phyloP scores from a whole-genome alignment of 163 green algal genomes.

The Chlamydomonas reinhardtii region DNA sequence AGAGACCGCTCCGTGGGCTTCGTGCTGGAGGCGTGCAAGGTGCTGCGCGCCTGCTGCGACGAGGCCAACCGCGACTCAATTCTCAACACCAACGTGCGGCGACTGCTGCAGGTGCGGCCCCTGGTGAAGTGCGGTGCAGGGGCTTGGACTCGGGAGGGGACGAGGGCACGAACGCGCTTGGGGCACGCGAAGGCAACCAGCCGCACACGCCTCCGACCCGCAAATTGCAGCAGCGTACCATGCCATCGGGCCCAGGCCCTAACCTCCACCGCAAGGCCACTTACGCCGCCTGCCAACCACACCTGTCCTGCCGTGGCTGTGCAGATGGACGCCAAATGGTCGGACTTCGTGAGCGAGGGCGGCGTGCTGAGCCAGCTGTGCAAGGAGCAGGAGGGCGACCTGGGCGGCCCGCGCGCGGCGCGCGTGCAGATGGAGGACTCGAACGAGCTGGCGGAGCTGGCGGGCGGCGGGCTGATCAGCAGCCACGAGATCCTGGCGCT shows the following conservation, averaged over 20 bases:
- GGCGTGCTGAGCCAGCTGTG: conserved; percentile 44
- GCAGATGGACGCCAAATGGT: conserved; percentile 47
- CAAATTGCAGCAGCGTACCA: too few species aligned
- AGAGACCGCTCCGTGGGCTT: conserved; percentile 42
- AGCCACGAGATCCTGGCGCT: conserved; percentile 60
- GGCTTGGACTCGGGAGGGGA: too few species aligned
- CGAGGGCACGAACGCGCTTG: too few species aligned
- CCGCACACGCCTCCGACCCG: too few species aligned
- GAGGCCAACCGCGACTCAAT: conserved; percentile 53
- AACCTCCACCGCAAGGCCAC: too few species aligned
- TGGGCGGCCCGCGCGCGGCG: conserved; percentile 50
- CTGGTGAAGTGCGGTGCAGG: too few species aligned
- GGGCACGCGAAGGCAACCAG: too few species aligned
- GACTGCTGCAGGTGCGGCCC: conserved; percentile 29
- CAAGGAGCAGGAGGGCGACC: conserved; percentile 60
- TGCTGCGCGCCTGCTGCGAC: conserved; percentile 54
- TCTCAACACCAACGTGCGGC: conserved; percentile 48
- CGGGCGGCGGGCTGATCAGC: conserved; percentile 60
- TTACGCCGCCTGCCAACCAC: too few species aligned
- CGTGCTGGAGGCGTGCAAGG: conserved; percentile 51
- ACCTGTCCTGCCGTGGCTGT: too few species aligned
- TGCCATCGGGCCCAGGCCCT: too few species aligned
- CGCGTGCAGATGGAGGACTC: conserved; percentile 45
- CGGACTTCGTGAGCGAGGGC: conserved; percentile 45
- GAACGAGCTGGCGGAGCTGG: conserved; percentile 53